Evolutionary conservation across 2,329 filamentous ascomycete genomes (phyloP).

Genomic region (Fusarium zealandicum): DNA sequence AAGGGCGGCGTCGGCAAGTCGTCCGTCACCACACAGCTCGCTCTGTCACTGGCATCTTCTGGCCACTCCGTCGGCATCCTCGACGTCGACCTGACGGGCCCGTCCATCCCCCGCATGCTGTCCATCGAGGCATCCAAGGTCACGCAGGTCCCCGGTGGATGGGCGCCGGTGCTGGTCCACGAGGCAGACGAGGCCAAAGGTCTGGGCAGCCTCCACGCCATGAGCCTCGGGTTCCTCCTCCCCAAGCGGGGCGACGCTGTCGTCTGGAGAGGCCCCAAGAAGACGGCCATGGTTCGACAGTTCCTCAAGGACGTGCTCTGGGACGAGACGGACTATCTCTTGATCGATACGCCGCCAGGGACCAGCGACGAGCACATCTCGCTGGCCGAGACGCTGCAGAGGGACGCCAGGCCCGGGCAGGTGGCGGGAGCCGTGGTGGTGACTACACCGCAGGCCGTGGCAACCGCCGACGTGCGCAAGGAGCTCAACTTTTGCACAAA

Average conservation of each 20-base stretch:
- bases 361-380: conserved; percentile 98
- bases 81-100: conserved; percentile 94
- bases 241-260: conserved; percentile 86
- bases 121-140: conserved; percentile 89
- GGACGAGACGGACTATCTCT: conserved; percentile 85
- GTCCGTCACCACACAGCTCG: conserved; percentile 95
- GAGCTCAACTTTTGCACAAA: conserved; percentile 94
- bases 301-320: conserved; percentile 93
- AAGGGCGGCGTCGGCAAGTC: conserved; percentile 99
- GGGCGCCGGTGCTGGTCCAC: conserved; percentile 89
- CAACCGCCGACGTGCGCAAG: conserved; percentile 92
- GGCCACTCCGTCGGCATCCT: conserved; percentile 93
- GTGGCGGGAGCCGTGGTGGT: conserved; percentile 91
- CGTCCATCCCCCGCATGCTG: conserved; percentile 94
- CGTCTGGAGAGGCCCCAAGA: conserved; percentile 97
- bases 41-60: conserved; percentile 83
- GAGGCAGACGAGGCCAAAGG: conserved; percentile 58
- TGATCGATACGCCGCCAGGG: conserved; percentile 95
- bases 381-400: conserved; percentile 83
- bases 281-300: conserved; percentile 98
- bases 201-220: conserved; percentile 76
- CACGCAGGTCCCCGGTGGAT: conserved; percentile 87
- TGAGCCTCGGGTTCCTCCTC: conserved; percentile 93
- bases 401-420: conserved; percentile 67
- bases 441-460: conserved; percentile 93